Conservation (phyloP, 352 stramenopile genomes). For the Phytophthora tubulina region DNA sequence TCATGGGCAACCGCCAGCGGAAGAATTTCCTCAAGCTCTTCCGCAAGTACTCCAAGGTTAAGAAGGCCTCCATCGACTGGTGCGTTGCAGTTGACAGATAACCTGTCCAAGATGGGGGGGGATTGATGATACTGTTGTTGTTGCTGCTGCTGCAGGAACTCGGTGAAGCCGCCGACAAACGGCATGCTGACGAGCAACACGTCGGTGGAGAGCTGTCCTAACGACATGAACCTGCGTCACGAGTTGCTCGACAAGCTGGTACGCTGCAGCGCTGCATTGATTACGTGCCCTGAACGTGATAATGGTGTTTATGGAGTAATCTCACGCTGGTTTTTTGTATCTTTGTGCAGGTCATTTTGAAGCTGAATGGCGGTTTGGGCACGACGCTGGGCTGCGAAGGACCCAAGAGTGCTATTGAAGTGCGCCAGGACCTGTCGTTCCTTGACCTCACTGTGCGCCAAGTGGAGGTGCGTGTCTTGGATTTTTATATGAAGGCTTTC, state of each 20-base stretch:
- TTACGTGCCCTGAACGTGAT: not conserved
- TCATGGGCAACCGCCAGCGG: conserved; percentile 81
- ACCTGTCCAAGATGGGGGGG: not conserved
- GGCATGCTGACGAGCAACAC: conserved; percentile 79
- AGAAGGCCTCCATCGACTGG: conserved; percentile 87
- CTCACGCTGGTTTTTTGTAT: conserved; percentile 12
- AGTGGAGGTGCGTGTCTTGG: conserved; percentile 77
- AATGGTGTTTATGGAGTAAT: conserved; percentile 16
- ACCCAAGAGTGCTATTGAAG: conserved; percentile 94
- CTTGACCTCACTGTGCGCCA: conserved; percentile 99
- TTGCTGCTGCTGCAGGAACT: conserved; percentile 58
- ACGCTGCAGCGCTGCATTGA: not conserved
- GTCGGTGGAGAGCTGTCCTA: conserved; percentile 89
- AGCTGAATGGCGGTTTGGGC: conserved; percentile 99
- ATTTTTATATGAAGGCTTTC: no score
- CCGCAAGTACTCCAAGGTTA: conserved; percentile 89
- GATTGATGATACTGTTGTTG: not conserved
- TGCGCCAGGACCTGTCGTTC: conserved; percentile 95
- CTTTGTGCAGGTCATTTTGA: conserved; percentile 91
- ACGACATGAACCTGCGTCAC: conserved; percentile 93
- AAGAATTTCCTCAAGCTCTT: conserved; percentile 93
- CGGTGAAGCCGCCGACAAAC: conserved; percentile 76
- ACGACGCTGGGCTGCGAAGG: conserved; percentile 97
- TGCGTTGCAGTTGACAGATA: conserved; percentile 42
- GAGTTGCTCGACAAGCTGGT: conserved; percentile 96